These are phyloP conservation scores for Penicillium sumatraense DNA, from an alignment of 2,329 filamentous ascomycete species.

Conservation along the genomic window DNA sequence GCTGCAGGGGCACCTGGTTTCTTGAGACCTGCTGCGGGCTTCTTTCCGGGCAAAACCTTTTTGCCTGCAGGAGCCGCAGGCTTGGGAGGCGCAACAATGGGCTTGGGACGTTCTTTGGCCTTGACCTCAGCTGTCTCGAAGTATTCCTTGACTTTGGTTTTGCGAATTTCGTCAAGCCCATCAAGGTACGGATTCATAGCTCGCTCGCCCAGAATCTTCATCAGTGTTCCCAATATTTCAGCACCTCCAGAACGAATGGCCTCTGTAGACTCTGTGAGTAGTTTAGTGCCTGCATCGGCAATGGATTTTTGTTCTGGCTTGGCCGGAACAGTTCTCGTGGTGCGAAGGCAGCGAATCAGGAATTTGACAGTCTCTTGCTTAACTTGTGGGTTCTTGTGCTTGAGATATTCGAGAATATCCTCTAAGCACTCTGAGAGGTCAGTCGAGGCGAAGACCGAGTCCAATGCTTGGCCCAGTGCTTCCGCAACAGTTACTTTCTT, in stretches of 20 bases:
- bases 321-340: slow-evolving; percentile 79
- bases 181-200: slow-evolving; percentile 93
- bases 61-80: slow-evolving; percentile 61
- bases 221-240: slow-evolving; percentile 88
- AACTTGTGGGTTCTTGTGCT: slow-evolving; percentile 96
- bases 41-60: slow-evolving; percentile 59
- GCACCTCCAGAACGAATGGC: slow-evolving; percentile 85
- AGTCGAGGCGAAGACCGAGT: slow-evolving; percentile 70
- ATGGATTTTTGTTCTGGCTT: slow-evolving; percentile 84
- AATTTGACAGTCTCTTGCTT: slow-evolving; percentile 96
- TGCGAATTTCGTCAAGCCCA: slow-evolving; percentile 91
- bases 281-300: slow-evolving; percentile 85
- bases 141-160: slow-evolving; percentile 94
- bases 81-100: slow-evolving; percentile 65
- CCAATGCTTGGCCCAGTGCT: slow-evolving; percentile 82
- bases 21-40: slow-evolving; percentile 53
- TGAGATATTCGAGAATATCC: slow-evolving; percentile 81
- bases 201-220: slow-evolving; percentile 98
- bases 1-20: slow-evolving; percentile 52
- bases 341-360: slow-evolving; percentile 83
- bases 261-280: slow-evolving; percentile 87
- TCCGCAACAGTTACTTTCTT: slow-evolving; percentile 92
- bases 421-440: slow-evolving; percentile 84
- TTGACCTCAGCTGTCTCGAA: slow-evolving; percentile 81
- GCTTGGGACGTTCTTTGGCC: slow-evolving; percentile 90